Conservation (phyloP, 2,329 filamentous ascomycete species). For the Macrophomina pseudophaseolina region DNA sequence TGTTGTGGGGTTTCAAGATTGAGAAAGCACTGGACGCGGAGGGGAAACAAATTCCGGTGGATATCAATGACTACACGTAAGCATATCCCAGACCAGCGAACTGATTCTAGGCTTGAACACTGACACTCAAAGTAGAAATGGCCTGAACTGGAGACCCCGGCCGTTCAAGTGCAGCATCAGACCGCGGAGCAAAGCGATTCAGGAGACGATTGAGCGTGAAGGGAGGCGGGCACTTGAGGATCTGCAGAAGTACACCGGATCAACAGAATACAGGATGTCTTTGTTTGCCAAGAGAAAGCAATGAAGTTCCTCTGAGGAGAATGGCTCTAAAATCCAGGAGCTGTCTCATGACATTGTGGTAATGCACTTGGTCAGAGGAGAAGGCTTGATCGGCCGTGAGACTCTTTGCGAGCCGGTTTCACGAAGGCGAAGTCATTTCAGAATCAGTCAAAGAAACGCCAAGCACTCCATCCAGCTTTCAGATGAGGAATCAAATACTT, state of each 20-base stretch:
- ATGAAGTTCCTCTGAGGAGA: constrained; percentile 36
- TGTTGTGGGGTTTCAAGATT: constrained; percentile 64
- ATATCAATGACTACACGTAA: constrained; percentile 63
- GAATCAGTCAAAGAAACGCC: no score
- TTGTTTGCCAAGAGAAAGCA: constrained; percentile 48
- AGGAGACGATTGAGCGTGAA: constrained; percentile 58
- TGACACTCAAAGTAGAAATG: constrained; percentile 50
- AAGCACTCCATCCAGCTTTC: no score
- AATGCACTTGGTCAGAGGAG: no score
- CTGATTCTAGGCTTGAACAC: background rate
- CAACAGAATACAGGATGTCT: constrained; percentile 61
- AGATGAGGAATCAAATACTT: no score
- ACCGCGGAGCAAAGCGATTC: constrained; percentile 56
- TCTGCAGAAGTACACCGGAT: constrained; percentile 59
- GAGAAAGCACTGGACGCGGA: constrained; percentile 46
- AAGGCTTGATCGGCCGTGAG: no score
- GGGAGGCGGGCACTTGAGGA: constrained; percentile 58
- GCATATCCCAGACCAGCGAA: constrained; percentile 16
- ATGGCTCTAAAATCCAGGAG: no score
- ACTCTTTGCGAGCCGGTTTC: no score
- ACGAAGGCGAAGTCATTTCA: no score
- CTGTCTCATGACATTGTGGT: no score
- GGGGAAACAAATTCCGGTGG: constrained; percentile 57
- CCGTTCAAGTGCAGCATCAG: constrained; percentile 61
- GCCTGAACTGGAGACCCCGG: constrained; percentile 63